Base-by-base conservation (phyloP, 768 basidiomycete species). In the Suillus weaverae region DNA sequence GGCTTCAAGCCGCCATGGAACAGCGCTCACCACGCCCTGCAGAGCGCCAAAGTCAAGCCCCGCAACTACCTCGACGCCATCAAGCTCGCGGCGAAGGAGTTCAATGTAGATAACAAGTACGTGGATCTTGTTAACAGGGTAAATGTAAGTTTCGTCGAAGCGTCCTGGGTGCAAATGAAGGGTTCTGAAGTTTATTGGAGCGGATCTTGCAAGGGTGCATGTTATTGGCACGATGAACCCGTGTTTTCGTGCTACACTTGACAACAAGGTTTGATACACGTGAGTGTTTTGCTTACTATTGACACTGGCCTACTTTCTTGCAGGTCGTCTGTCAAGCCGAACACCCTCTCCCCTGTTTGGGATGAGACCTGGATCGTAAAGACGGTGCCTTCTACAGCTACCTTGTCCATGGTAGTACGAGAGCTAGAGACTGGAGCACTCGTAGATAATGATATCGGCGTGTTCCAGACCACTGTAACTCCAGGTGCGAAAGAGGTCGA, bases 341-440 rank as follows among this genome's bases (percentile, higher is more conserved):
- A 85, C 54, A 87, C 86, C 8, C 73, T 86, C 22, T 68, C 77
- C 0, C 91, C 91, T 0, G 86, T 90, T 22, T 92, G 91, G 91
- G 89, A 93, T 69, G 91, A 91, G 71, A 66, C 80, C 10, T 92
- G 91, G 91, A 77, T 78, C 39, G 76, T 92, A 66, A 89, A 86
- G 76, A 91, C 90, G 70, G 90, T 92, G 16, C 91, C 91, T 0
- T 73, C 72, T 5, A 82, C 78, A n/a, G 90, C 90, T 9, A 80
- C 77, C 32, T 74, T 93, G 9, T 72, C 77, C 5, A 84, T 92
- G n/a, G 76, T 83, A 50, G 79, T 93, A n/a, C 74, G 86, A 63
- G 89, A 91, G 72, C 91, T 92, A 70, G 88, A 92, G 69, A 82
- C 84, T 44, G 84, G 82, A 18, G 75, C 79, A 0, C 73, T 83